These are phyloP conservation scores for Leptographium wingfieldii DNA, from an alignment of 2,329 filamentous ascomycete genomes.

Conservation along the genomic window DNA sequence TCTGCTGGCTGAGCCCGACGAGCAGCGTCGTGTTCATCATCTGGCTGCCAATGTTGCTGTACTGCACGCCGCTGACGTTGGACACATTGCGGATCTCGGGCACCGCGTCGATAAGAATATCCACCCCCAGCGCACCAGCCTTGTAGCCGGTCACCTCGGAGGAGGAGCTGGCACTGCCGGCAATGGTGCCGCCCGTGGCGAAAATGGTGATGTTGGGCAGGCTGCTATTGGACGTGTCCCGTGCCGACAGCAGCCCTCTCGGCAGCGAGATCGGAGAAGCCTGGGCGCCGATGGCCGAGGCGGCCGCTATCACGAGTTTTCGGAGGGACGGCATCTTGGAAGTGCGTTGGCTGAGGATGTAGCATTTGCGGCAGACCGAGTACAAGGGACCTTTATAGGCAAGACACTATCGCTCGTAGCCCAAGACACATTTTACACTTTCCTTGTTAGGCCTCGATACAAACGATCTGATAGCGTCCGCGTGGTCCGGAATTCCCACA, in stretches of 20 bases:
- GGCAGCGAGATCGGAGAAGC: background rate
- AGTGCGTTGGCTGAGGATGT: too few species aligned
- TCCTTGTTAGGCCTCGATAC: too few species aligned
- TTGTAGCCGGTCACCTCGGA: conserved; percentile 32
- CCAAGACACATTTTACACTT: too few species aligned
- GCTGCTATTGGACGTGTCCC: conserved; percentile 31
- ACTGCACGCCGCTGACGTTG: conserved; percentile 40
- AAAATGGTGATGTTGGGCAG: conserved; percentile 45
- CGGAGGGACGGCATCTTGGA: background rate
- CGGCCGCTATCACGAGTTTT: background rate
- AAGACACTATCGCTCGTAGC: too few species aligned
- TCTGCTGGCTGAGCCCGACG: conserved; percentile 34
- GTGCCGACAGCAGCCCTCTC: background rate
- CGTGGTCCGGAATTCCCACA: too few species aligned
- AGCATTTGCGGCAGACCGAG: too few species aligned
- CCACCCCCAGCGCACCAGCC: conserved; percentile 30
- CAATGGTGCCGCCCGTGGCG: conserved; percentile 48
- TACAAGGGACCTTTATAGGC: too few species aligned
- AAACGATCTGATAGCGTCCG: too few species aligned
- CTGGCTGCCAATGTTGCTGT: conserved; percentile 34
- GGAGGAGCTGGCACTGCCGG: conserved; percentile 34
- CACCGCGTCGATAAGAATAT: conserved; percentile 39
- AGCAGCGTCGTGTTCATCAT: conserved; percentile 36
- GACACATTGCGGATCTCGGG: conserved; percentile 40
- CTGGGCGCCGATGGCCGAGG: background rate